phyloP scores from a whole-genome alignment of 2,329 filamentous ascomycete genomes.

The Cucurbitaria berberidis region DNA sequence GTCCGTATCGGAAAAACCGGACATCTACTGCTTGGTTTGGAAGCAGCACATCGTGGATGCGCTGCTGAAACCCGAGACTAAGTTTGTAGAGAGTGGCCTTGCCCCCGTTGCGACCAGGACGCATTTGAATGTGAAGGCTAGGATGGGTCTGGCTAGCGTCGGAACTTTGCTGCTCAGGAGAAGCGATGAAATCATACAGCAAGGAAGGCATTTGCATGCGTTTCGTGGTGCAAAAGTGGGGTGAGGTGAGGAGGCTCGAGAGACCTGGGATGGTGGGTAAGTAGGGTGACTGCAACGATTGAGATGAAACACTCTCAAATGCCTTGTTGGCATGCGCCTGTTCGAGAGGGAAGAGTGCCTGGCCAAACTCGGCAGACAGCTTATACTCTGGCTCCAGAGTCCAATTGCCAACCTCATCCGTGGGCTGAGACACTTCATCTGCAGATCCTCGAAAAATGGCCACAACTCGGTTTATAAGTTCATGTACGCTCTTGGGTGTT shows the following conservation, averaged over 20 bases:
- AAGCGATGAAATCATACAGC: slow-evolving; percentile 32
- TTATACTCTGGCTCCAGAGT: slow-evolving; percentile 15
- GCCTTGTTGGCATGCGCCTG: slow-evolving; percentile 3
- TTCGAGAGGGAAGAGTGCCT: slow-evolving; percentile 28
- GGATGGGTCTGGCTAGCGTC: slow-evolving; percentile 26
- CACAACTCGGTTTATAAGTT: slow-evolving; percentile 4
- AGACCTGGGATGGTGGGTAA: slow-evolving; percentile 29
- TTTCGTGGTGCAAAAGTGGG: slow-evolving; percentile 9
- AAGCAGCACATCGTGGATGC: slow-evolving; percentile 37
- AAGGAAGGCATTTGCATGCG: slow-evolving; percentile 21
- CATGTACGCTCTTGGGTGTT: neutral
- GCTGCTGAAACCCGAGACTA: slow-evolving; percentile 28
- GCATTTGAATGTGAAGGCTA: slow-evolving; percentile 30
- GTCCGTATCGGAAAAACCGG: slow-evolving; percentile 28
- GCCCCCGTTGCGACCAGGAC: slow-evolving; percentile 15
- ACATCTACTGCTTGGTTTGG: slow-evolving; percentile 39
- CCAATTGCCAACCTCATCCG: slow-evolving; percentile 21
- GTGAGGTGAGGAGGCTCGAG: slow-evolving; percentile 26
- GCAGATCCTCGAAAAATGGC: slow-evolving; percentile 1
- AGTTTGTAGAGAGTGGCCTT: slow-evolving; percentile 26
- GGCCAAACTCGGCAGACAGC: slow-evolving; percentile 32
- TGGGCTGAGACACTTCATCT: neutral
- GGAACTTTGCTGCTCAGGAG: slow-evolving; percentile 18
- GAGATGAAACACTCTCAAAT: neutral
- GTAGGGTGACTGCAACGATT: slow-evolving; percentile 18